phyloP scores from a whole-genome alignment of 2,329 filamentous ascomycete species.

The Aureobasidium pullulans region DNA sequence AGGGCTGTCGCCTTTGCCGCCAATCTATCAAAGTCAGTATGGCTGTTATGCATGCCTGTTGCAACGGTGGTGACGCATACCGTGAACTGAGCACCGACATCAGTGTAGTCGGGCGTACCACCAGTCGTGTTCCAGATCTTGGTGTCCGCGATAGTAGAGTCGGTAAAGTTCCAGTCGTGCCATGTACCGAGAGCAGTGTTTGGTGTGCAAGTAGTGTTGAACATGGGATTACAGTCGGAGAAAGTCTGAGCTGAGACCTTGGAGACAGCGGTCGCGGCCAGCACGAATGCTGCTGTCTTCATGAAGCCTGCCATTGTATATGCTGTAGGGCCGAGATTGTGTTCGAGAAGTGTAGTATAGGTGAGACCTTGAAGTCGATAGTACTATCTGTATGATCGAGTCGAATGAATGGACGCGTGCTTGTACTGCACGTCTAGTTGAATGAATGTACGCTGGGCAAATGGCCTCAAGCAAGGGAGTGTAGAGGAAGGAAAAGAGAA shows the following conservation, averaged over 20 bases:
- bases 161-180: constrained; percentile 57
- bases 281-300: constrained; percentile 20
- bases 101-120: constrained; percentile 52
- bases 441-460: constrained; percentile 2
- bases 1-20: constrained; percentile 62
- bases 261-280: constrained; percentile 29
- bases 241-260: constrained; percentile 62
- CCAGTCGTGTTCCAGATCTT: constrained; percentile 47
- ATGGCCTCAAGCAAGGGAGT: constrained; percentile 9
- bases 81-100: constrained; percentile 58
- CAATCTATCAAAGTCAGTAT: constrained; percentile 37
- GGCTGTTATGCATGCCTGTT: not conserved
- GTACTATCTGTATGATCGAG: not conserved
- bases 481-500: not conserved
- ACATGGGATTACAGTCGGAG: constrained; percentile 70
- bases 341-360: not conserved
- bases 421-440: constrained; percentile 3
- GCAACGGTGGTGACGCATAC: not conserved
- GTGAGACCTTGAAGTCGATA: not conserved
- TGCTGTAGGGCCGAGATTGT: not conserved
- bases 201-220: constrained; percentile 56
- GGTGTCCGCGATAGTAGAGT: constrained; percentile 36
- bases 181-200: constrained; percentile 62
- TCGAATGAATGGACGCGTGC: constrained; percentile 9
- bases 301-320: not conserved